A percentile compares a stretch with the other conserved stretches of the same genome.
phyloP scores from a whole-genome alignment of 1,284 basidiomycete genomes.

The Ustilago bromivora region DNA sequence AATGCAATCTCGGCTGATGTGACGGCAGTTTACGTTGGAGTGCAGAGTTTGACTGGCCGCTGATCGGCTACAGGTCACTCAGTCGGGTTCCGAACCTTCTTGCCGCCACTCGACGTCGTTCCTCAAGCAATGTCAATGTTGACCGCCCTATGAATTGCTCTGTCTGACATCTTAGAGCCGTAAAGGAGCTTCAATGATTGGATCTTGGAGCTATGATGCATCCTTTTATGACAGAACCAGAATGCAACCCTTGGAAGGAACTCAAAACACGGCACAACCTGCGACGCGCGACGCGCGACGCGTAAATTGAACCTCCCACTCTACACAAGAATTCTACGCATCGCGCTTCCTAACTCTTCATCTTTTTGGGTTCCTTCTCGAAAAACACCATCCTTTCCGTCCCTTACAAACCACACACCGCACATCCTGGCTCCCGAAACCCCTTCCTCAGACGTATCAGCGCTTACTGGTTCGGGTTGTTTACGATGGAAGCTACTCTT shows the following conservation, averaged over 20 bases:
- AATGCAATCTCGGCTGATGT: too few relatives aligned
- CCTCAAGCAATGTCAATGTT: too few relatives aligned
- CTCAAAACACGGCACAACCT: not conserved
- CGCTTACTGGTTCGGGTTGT: not conserved
- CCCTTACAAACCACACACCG: not conserved
- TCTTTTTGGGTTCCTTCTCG: conserved; percentile 2
- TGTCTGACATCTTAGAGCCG: too few relatives aligned
- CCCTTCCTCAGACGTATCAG: not conserved
- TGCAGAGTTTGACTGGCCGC: not conserved
- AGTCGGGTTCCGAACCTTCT: too few relatives aligned
- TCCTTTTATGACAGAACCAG: not conserved
- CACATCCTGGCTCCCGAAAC: not conserved
- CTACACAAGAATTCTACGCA: not conserved
- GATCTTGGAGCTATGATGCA: too few relatives aligned
- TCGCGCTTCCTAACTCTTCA: not conserved
- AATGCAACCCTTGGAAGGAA: not conserved
- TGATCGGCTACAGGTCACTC: too few relatives aligned
- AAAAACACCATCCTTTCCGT: not conserved
- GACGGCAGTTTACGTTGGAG: too few relatives aligned
- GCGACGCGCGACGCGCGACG: conserved; percentile 20
- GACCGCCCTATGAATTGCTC: too few relatives aligned
- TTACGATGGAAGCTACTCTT: conserved; percentile 46
- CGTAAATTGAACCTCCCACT: conserved; percentile 12
- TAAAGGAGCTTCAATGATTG: too few relatives aligned
- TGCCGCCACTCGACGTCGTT: too few relatives aligned